Evolutionary conservation across 2,329 filamentous ascomycete species (phyloP).

Genomic region (Aspergillus intermedius): DNA sequence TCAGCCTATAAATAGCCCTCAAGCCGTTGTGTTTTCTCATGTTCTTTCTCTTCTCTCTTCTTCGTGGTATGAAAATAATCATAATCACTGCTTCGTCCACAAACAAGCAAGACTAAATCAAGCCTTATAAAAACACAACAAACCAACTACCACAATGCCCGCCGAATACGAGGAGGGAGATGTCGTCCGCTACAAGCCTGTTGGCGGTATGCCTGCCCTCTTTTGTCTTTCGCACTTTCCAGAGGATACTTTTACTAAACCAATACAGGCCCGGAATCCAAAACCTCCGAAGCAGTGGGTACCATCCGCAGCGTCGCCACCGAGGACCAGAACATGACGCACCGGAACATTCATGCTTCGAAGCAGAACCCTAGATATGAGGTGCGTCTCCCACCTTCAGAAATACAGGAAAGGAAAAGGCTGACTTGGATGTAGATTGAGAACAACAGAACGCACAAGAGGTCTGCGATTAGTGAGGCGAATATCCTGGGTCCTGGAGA

Average conservation of each 20-base stretch:
- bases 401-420: constrained; percentile 3
- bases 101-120: neutral
- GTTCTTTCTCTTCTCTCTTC: too few relatives aligned
- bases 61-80: too few relatives aligned
- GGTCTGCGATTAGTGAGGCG: constrained; percentile 23
- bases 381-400: constrained; percentile 16
- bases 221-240: too few relatives aligned
- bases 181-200: constrained; percentile 36
- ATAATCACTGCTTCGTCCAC: too few relatives aligned
- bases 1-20: too few relatives aligned
- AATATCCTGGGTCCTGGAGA: constrained; percentile 24
- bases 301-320: constrained; percentile 32
- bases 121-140: neutral
- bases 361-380: constrained; percentile 32
- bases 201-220: constrained; percentile 28
- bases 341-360: constrained; percentile 32
- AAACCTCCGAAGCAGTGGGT: constrained; percentile 34
- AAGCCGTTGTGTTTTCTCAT: too few relatives aligned
- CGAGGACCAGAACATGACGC: constrained; percentile 23
- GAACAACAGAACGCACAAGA: constrained; percentile 21
- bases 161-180: constrained; percentile 27
- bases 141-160: constrained; percentile 13
- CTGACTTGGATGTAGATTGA: constrained; percentile 15
- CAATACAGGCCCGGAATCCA: constrained; percentile 30
- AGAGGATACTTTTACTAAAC: neutral